phyloP scores from a whole-genome alignment of 208 protist genomes.

The Herpetomonas muscarum region DNA sequence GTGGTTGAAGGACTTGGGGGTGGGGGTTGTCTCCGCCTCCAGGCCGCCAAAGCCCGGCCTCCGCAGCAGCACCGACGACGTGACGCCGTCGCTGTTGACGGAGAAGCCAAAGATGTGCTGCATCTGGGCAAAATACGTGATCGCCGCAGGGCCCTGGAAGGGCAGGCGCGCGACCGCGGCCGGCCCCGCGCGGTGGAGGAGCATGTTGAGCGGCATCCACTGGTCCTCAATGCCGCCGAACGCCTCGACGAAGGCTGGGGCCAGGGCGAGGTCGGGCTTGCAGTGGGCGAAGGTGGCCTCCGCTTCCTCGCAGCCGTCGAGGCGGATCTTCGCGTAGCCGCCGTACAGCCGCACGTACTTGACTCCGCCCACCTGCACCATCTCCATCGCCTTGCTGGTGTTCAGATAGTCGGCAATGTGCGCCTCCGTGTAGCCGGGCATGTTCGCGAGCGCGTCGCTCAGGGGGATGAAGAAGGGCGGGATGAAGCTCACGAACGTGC shows the following conservation, averaged over 20 bases:
- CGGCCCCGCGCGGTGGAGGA: constrained; percentile 55
- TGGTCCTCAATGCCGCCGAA: constrained; percentile 55
- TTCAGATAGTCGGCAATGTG: constrained; percentile 75
- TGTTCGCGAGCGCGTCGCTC: constrained; percentile 44
- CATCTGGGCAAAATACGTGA: constrained; percentile 91
- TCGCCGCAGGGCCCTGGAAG: constrained; percentile 47
- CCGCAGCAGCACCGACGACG: constrained; percentile 56
- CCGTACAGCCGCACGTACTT: constrained; percentile 76
- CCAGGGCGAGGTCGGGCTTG: constrained; percentile 34
- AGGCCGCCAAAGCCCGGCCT: constrained; percentile 54
- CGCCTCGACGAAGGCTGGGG: constrained; percentile 39
- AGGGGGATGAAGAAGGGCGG: constrained; percentile 86
- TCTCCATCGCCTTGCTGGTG: constrained; percentile 44
- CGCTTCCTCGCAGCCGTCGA: constrained; percentile 56
- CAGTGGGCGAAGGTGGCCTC: constrained; percentile 50
- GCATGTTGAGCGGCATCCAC: constrained; percentile 78
- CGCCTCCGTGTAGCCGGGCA: constrained; percentile 87
- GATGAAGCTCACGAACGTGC: constrained; percentile 73
- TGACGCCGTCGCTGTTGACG: constrained; percentile 29
- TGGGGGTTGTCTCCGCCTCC: constrained; percentile 64
- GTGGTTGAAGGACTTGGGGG: constrained; percentile 52
- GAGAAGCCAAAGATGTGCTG: constrained; percentile 87
- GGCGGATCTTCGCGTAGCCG: constrained; percentile 54
- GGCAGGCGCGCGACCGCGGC: constrained; percentile 49
- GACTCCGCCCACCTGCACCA: constrained; percentile 50